phyloP scores from a whole-genome alignment of 1,284 basidiomycete genomes.

The Irpex lacteus region DNA sequence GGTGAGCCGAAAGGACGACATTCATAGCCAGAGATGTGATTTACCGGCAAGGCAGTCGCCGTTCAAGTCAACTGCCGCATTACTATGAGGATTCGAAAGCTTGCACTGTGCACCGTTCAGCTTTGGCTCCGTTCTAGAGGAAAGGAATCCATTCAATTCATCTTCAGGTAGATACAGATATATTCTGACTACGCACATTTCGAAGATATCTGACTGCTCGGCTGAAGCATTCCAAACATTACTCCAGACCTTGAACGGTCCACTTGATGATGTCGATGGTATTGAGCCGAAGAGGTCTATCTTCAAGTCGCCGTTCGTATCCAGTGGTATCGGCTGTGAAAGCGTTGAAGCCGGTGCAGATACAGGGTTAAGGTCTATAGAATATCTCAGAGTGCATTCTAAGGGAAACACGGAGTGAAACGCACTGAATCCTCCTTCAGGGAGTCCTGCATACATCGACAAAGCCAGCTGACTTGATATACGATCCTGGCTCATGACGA shows the following conservation, averaged over 20 bases:
- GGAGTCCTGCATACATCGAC: slow-evolving; percentile 62
- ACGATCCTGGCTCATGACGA: slow-evolving; percentile 74
- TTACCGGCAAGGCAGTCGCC: slow-evolving; percentile 93
- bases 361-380: slow-evolving; percentile 41
- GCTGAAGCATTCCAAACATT: slow-evolving; percentile 71
- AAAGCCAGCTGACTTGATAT: slow-evolving; percentile 56
- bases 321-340: slow-evolving; percentile 84
- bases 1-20: slow-evolving; percentile 3
- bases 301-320: slow-evolving; percentile 85
- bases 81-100: slow-evolving; percentile 87
- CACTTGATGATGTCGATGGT: slow-evolving; percentile 36
- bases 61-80: slow-evolving; percentile 93
- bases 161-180: slow-evolving; percentile 5
- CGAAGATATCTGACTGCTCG: slow-evolving; percentile 50
- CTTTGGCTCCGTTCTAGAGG: slow-evolving; percentile 50
- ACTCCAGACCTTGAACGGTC: slow-evolving; percentile 65
- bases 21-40: not conserved
- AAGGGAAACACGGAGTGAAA: slow-evolving; percentile 1
- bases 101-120: slow-evolving; percentile 69
- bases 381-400: not conserved
- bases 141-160: not conserved
- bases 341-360: slow-evolving; percentile 60
- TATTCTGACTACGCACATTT: slow-evolving; percentile 45
- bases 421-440: slow-evolving; percentile 70
- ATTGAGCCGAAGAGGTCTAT: slow-evolving; percentile 84